These are phyloP conservation scores for Acanthamoeba polyphaga DNA, from an alignment of 208 protist species.

Conservation along the genomic window DNA sequence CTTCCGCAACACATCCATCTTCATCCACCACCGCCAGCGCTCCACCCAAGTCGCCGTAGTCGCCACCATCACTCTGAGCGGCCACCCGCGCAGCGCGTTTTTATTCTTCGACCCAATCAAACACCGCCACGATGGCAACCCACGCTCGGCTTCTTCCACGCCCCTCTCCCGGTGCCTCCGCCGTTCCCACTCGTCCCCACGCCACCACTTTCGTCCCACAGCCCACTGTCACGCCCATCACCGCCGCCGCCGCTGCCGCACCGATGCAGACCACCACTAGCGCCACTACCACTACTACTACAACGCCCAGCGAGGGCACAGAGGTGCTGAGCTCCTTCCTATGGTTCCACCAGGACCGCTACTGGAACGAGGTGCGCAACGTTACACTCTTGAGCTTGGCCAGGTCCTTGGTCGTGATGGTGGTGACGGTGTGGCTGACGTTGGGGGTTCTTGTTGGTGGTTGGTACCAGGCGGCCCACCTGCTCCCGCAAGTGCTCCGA, in stretches of 20 bases:
- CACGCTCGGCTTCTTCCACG: background rate
- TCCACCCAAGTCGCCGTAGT: too few species aligned
- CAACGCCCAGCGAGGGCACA: background rate
- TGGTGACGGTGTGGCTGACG: background rate
- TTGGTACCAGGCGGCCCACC: background rate
- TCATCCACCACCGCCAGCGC: too few species aligned
- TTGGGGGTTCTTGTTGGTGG: background rate
- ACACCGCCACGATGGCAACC: background rate
- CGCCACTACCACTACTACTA: background rate
- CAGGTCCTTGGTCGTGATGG: too few species aligned
- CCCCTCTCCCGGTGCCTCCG: background rate
- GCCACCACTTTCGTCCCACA: background rate
- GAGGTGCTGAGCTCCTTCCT: conserved; percentile 26
- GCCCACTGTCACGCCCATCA: background rate
- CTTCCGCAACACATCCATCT: too few species aligned
- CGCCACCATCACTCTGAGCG: background rate
- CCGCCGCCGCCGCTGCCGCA: background rate
- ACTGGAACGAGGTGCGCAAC: background rate
- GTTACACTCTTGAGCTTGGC: background rate
- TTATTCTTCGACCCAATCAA: background rate
- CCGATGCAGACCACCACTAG: background rate
- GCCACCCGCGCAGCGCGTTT: too few species aligned
- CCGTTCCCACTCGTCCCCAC: background rate
- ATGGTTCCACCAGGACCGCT: conserved; percentile 47
- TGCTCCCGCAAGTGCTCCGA: background rate